Conservation (phyloP, 2,329 filamentous ascomycete species). For the Ophiostoma perfectum region DNA sequence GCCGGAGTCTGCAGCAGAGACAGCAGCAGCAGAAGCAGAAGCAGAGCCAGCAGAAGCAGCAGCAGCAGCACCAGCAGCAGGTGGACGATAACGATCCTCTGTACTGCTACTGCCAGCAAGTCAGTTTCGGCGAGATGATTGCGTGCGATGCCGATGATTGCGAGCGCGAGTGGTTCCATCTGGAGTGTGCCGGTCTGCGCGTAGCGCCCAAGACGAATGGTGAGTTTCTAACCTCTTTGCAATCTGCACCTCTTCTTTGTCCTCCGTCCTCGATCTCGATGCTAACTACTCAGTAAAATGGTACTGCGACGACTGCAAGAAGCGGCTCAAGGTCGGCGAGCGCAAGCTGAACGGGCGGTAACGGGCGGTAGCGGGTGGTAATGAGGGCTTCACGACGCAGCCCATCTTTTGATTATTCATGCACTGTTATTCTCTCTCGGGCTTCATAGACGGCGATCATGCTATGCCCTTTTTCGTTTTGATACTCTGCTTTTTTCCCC, state of each 20-base stretch:
- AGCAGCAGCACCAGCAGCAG: conserved; percentile 40
- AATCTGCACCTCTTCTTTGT: not conserved
- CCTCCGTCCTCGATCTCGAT: not conserved
- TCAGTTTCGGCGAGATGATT: conserved; percentile 81
- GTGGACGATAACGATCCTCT: conserved; percentile 64
- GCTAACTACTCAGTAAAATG: conserved; percentile 57
- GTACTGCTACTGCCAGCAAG: conserved; percentile 75
- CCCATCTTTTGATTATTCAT: conserved; percentile 2
- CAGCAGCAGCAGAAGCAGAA: conserved; percentile 18
- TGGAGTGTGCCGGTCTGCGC: conserved; percentile 73
- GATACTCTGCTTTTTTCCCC: not conserved
- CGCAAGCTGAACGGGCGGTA: conserved; percentile 33
- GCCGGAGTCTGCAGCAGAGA: conserved; percentile 19
- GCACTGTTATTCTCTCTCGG: not conserved
- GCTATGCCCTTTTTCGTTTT: not conserved
- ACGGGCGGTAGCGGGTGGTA: conserved; percentile 37
- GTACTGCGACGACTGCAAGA: conserved; percentile 76
- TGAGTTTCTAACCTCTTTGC: conserved; percentile 38
- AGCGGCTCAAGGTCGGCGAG: conserved; percentile 50
- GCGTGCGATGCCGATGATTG: conserved; percentile 71
- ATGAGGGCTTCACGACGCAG: conserved; percentile 3
- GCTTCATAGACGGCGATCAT: conserved; percentile 2
- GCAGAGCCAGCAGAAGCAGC: conserved; percentile 21
- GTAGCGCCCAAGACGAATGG: conserved; percentile 71
- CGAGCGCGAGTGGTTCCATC: conserved; percentile 75